These are phyloP conservation scores for Brassica balearica DNA, from an alignment of 441 rosid species.

Conservation along the genomic window DNA sequence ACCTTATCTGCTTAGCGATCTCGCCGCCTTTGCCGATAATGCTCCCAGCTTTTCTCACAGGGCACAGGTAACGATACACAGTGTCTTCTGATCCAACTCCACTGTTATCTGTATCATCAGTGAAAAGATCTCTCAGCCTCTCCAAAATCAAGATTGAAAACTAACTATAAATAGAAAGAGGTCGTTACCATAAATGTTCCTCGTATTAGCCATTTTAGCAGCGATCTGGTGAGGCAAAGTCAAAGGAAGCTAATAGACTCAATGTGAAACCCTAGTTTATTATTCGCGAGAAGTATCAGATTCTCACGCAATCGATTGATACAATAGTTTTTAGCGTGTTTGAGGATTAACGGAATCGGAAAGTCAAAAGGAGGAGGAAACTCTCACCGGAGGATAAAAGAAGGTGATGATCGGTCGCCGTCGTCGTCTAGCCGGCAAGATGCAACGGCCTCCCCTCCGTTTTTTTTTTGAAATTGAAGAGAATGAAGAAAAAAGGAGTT, in stretches of 20 bases:
- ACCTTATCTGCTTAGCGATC: conserved; percentile 64
- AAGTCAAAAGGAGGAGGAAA: not conserved
- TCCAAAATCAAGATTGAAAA: conserved; percentile 8
- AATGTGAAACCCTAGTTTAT: not conserved
- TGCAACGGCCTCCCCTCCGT: conserved; percentile 23
- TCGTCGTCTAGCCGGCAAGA: conserved; percentile 15
- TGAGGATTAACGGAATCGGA: not conserved
- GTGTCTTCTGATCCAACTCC: conserved; percentile 59
- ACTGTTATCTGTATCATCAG: conserved; percentile 53
- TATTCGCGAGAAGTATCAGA: not conserved
- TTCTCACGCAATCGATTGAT: conserved; percentile 10
- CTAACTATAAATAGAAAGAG: not conserved
- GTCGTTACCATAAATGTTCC: conserved; percentile 56
- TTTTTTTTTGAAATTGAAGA: conserved; percentile 29
- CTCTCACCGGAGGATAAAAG: not conserved
- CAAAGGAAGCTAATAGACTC: conserved; percentile 6
- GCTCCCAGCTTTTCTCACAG: conserved; percentile 66
- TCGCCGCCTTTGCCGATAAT: conserved; percentile 74
- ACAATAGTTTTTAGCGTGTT: not conserved
- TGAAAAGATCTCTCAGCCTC: conserved; percentile 45
- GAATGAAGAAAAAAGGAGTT: not conserved
- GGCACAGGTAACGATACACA: conserved; percentile 68
- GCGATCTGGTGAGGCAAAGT: not conserved
- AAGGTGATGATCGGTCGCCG: conserved; percentile 7
- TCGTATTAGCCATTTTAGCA: conserved; percentile 54